Evolutionary conservation across 2,329 filamentous ascomycete genomes (phyloP), one percentile per base, ranked within the genome.

Genomic region (Sclerotinia glacialis): DNA sequence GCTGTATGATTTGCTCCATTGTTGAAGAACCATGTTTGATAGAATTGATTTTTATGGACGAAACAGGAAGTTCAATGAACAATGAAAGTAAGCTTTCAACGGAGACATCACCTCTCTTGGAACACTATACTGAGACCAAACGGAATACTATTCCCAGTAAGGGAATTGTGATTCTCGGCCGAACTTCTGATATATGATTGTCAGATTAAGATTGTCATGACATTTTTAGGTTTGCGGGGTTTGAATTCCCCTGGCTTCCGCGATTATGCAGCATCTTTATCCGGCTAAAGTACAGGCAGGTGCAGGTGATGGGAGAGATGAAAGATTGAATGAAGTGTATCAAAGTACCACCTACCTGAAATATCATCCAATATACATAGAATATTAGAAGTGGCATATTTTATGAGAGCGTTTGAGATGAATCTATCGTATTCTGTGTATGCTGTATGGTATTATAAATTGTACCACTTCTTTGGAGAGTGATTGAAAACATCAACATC

Each of bases 61-160:
- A 50, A 52, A 65, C 23, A 52, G 63, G 63, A 60, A 65, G 53
- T 42, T 52, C 16, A 52, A 42, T 28, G n/a, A 60, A 37, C 18
- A 18, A 47, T 52, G n/a, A 52, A 14, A 60, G 50, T 44, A 49
- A 59, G 26, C 37, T 58, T 23, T 11, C 18, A 31, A 28, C 63
- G 53, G 63, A 37, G 49, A 58, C 26, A 28, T 8, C 23, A 34
- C 63, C 53, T 56, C 49, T 52, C 26, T 18, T 59, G 37, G 63
- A 52, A 50, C 40, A 59, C 40, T 16, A 47, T 34, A 37, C 18
- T 40, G 5, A 47, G 42, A 21, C 37, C n/a, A 34, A 34, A 50
- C 46, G 4, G 11, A 31, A 62, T 12, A 62, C 26, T n/a, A 11
- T 6, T 16, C 16, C 21, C 26, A 49, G 58, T 21, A 31, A 12